These are phyloP conservation scores for Rhododendron vialii DNA, from an alignment of 148 eudicot genomes.

Conservation along the genomic window DNA sequence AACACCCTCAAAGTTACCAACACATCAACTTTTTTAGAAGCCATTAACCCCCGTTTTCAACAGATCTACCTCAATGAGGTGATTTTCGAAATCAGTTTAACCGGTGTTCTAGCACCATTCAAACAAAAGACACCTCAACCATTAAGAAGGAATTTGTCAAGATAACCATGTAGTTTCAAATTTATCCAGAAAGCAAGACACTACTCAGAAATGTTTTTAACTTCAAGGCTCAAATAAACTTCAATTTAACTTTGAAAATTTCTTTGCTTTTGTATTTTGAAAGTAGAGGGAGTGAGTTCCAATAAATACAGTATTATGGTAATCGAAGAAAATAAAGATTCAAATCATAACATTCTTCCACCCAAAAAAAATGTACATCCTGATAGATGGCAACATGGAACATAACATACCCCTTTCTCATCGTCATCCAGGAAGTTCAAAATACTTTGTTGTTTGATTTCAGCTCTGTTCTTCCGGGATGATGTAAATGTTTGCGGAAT, in stretches of 20 bases:
- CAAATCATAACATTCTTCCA: background rate
- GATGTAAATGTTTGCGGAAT: conserved; percentile 85
- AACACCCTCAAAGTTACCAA: background rate
- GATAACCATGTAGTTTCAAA: background rate
- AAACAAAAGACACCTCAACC: background rate
- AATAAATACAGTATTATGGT: background rate
- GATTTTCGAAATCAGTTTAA: background rate
- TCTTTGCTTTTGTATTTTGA: background rate
- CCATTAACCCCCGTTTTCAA: background rate
- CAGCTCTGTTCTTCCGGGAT: conserved; percentile 87
- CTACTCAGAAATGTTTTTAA: background rate
- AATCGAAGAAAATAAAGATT: background rate
- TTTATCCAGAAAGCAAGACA: background rate
- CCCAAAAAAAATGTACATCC: background rate
- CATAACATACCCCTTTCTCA: conserved; percentile 72
- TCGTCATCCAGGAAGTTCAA: conserved; percentile 85
- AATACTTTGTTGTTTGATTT: conserved; percentile 62
- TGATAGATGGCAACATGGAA: background rate
- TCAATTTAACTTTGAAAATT: background rate
- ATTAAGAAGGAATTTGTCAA: background rate
- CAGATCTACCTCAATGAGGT: background rate
- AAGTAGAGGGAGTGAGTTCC: background rate
- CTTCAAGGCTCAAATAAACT: background rate
- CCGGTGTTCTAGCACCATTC: background rate
- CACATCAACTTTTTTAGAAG: background rate